phyloP scores from a whole-genome alignment of 352 stramenopile species.

The Phytophthora melonis region DNA sequence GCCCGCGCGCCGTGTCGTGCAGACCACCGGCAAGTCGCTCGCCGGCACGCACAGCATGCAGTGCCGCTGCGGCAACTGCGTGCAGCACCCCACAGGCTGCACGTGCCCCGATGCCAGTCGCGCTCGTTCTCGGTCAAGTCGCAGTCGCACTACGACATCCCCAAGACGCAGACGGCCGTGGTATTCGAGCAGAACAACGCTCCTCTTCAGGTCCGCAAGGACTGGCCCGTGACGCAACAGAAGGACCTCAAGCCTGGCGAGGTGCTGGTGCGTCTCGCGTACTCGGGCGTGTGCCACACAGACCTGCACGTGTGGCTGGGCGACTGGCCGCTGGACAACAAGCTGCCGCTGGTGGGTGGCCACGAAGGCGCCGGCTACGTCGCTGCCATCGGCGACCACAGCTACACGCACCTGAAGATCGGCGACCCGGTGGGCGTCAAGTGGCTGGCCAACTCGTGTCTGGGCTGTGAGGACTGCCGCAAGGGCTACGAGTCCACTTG shows the following conservation, averaged over 20 bases:
- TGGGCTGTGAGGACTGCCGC: slow-evolving; percentile 53
- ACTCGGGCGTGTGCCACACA: slow-evolving; percentile 59
- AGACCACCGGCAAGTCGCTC: slow-evolving; percentile 29
- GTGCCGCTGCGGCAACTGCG: slow-evolving; percentile 47
- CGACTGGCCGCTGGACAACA: slow-evolving; percentile 41
- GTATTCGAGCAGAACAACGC: slow-evolving; percentile 60
- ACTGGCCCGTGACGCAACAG: slow-evolving; percentile 57
- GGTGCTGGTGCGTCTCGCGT: slow-evolving; percentile 59
- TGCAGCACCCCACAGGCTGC: slow-evolving; percentile 35
- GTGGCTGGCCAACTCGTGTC: slow-evolving; percentile 50
- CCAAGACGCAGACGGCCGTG: slow-evolving; percentile 61
- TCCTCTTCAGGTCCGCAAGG: slow-evolving; percentile 52
- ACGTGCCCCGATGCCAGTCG: slow-evolving; percentile 37
- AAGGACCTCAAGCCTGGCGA: slow-evolving; percentile 54
- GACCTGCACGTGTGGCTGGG: slow-evolving; percentile 50
- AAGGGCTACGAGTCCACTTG: slow-evolving; percentile 53
- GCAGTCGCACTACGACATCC: slow-evolving; percentile 57
- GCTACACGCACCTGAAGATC: slow-evolving; percentile 41
- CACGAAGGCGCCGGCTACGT: slow-evolving; percentile 61
- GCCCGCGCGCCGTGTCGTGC: slow-evolving; percentile 27
- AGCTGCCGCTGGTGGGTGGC: slow-evolving; percentile 52
- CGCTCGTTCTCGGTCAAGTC: slow-evolving; percentile 56
- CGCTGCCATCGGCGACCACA: slow-evolving; percentile 51
- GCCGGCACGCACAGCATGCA: slow-evolving; percentile 30
- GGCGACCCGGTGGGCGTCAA: slow-evolving; percentile 52